Percentiles rank a stretch among this genome's conserved stretches.
Evolutionary conservation across 2,329 filamentous ascomycete species (phyloP).

Genomic region (Albifimbria verrucaria): DNA sequence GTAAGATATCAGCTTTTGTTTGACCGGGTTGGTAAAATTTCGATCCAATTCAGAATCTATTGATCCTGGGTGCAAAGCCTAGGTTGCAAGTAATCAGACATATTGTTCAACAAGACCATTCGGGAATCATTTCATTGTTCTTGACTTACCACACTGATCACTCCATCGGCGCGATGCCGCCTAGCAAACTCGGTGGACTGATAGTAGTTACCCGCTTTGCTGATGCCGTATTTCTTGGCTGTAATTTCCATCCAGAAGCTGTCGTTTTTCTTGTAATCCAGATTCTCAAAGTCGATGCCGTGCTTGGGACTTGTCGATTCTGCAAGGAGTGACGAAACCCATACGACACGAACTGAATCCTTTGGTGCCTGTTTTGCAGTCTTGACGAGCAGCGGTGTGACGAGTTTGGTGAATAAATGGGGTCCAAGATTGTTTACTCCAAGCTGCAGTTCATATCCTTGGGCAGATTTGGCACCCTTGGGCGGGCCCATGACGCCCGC

Average conservation of each 20-base stretch:
- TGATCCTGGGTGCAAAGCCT: neutral
- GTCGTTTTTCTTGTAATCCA: conserved; percentile 12
- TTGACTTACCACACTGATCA: conserved; percentile 1
- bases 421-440: conserved; percentile 38
- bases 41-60: conserved; percentile 5
- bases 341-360: conserved; percentile 26
- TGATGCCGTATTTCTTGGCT: conserved; percentile 20
- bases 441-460: conserved; percentile 38
- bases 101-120: too few species aligned
- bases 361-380: conserved; percentile 26
- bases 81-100: neutral
- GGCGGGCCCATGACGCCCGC: conserved; percentile 38
- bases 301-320: conserved; percentile 4
- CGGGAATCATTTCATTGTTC: too few species aligned
- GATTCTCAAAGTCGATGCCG: conserved; percentile 17
- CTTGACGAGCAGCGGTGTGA: conserved; percentile 29
- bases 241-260: neutral
- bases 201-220: conserved; percentile 28
- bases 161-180: neutral
- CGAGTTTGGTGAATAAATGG: conserved; percentile 35
- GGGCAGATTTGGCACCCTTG: conserved; percentile 30
- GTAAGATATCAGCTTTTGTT: neutral
- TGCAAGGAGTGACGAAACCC: conserved; percentile 24
- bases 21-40: neutral
- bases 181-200: conserved; percentile 26